These are phyloP conservation scores for Tolypocladium ovalisporum DNA, from an alignment of 2,329 filamentous ascomycete genomes.

Conservation along the genomic window DNA sequence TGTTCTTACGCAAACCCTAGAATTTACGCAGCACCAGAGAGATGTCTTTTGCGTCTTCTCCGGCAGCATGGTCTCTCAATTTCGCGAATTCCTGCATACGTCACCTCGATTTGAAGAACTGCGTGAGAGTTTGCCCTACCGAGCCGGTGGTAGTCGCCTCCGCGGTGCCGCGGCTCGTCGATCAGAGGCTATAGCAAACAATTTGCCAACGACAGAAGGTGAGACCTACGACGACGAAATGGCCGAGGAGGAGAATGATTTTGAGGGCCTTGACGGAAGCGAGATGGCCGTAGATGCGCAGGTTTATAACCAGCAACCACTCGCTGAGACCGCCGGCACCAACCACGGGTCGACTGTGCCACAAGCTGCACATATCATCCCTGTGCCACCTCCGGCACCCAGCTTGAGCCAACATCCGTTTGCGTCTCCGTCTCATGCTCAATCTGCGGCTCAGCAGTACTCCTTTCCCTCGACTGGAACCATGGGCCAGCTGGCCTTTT, in stretches of 20 bases:
- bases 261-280: slow-evolving; percentile 26
- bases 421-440: slow-evolving; percentile 7
- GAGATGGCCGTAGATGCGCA: slow-evolving; percentile 26
- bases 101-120: slow-evolving; percentile 34
- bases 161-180: slow-evolving; percentile 6
- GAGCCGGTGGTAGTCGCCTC: slow-evolving; percentile 5
- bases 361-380: slow-evolving; percentile 12
- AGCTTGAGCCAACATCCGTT: slow-evolving; percentile 12
- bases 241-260: slow-evolving; percentile 32
- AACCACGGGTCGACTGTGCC: slow-evolving; percentile 1
- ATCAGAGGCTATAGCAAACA: slow-evolving; percentile 8
- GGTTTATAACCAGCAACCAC: slow-evolving; percentile 10
- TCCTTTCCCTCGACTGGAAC: slow-evolving; percentile 8
- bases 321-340: background rate
- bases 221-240: slow-evolving; percentile 31
- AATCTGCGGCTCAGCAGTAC: slow-evolving; percentile 9
- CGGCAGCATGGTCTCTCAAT: slow-evolving; percentile 65
- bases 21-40: slow-evolving; percentile 92
- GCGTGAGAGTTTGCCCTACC: slow-evolving; percentile 19
- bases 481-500: slow-evolving; percentile 11
- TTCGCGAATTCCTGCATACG: slow-evolving; percentile 68
- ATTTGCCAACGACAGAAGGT: slow-evolving; percentile 14
- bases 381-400: slow-evolving; percentile 16
- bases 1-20: slow-evolving; percentile 25
- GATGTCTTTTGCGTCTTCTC: slow-evolving; percentile 98